Base-by-base conservation (phyloP, 192 early-diverging fungal genomes). In the Mortierella claussenii region DNA sequence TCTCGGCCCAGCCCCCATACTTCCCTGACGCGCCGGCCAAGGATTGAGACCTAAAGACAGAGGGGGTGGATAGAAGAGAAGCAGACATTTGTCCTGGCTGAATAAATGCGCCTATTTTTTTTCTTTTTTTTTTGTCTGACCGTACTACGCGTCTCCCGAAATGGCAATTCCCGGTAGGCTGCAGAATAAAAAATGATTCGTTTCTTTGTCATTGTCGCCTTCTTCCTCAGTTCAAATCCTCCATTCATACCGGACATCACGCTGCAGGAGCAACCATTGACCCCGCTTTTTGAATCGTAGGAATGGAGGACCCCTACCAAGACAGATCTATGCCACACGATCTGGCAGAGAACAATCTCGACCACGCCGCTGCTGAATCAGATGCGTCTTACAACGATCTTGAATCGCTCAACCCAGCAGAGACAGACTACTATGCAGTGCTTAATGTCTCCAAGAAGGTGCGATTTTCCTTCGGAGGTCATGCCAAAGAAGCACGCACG, bases 361-460 rank as follows among this genome's bases (percentile, higher is more conserved):
- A 20, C 23, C 42, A 26, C 43, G 28, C 9, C 0, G 46, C 36
- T 10, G 12, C 31, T 9, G 20, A 24, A 24, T 36, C 18, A 27
- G 44, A 56, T 26, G 42, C 54, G 3, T 52, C 48, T 24, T 45
- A 60, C 13, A 31, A 45, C 24, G 62, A 74, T 54, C 56, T 62
- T 12, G 76, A 51, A 21, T 45, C 60, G 20, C 42, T 45, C 26
- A 59, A 55, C 17, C 81, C 83, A n/a, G 53, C 56, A 24, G 48
- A 66, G 26, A 57, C 62, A 3, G 90, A 91, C 69, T 88, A 85
- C 80, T 92, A 92, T 50, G 82, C 78, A 5, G 67, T 87, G 40
- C 81, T 93, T 43, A 93, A 91, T 66, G 80, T 93, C 20, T 69
- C 89, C 18, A 86, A 82, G 49, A 81, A 67, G n/a, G 90, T 89